Conservation (phyloP, 768 basidiomycete species). For the Russula dissimulans region DNA sequence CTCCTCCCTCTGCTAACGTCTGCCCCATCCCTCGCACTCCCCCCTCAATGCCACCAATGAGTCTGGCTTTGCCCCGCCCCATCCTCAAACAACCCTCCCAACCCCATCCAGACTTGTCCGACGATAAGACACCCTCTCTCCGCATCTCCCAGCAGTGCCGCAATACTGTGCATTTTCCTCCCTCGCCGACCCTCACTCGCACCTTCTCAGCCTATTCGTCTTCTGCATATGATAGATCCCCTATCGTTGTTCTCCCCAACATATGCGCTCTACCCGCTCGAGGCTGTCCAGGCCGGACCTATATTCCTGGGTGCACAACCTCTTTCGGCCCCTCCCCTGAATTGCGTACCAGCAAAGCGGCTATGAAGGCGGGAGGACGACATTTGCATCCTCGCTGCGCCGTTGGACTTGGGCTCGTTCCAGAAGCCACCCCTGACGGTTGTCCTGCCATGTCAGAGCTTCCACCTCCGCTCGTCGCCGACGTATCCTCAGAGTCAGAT, state of each 20-base stretch:
- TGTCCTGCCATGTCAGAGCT: neutral
- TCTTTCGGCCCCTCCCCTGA: slow-evolving; percentile 14
- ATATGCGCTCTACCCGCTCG: slow-evolving; percentile 69
- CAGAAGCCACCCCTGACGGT: slow-evolving; percentile 11
- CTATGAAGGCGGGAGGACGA: slow-evolving; percentile 24
- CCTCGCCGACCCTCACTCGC: slow-evolving; percentile 29
- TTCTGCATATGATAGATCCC: slow-evolving; percentile 64
- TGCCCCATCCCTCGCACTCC: neutral
- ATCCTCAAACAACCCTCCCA: slow-evolving; percentile 19
- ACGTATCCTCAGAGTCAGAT: slow-evolving; percentile 54
- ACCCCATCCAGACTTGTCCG: neutral
- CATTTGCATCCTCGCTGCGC: slow-evolving; percentile 40
- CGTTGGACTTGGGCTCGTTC: slow-evolving; percentile 16
- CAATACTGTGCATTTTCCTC: slow-evolving; percentile 39
- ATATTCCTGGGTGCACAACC: slow-evolving; percentile 37
- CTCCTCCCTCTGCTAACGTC: slow-evolving; percentile 5
- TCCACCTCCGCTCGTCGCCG: slow-evolving; percentile 48
- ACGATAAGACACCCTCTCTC: neutral
- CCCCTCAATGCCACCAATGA: neutral
- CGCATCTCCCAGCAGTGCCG: slow-evolving; percentile 3
- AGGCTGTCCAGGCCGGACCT: slow-evolving; percentile 66
- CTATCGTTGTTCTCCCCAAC: slow-evolving; percentile 66
- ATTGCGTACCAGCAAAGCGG: slow-evolving; percentile 17
- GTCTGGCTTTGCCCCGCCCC: slow-evolving; percentile 14
- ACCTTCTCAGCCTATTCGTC: slow-evolving; percentile 36